Percentiles rank a stretch among this genome's conserved stretches.
phyloP scores from a whole-genome alignment of 352 stramenopile species.

The Phytophthora capsici region DNA sequence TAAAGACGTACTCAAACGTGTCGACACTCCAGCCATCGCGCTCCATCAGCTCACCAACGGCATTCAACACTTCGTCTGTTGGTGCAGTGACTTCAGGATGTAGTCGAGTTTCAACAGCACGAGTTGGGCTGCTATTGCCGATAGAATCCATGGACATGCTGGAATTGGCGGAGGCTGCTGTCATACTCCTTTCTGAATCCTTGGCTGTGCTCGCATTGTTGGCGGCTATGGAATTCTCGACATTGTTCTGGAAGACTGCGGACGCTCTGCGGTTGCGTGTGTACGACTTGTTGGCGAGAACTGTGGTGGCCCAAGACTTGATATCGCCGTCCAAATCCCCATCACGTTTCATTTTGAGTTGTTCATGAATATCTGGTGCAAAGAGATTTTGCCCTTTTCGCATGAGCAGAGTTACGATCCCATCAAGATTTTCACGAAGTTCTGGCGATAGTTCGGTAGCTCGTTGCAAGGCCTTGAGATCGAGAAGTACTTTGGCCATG shows the following conservation, averaged over 20 bases:
- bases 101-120: conserved; percentile 53
- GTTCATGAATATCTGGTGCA: conserved; percentile 81
- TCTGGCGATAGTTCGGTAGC: conserved; percentile 65
- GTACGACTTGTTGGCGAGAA: conserved; percentile 82
- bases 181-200: conserved; percentile 32
- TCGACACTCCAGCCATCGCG: conserved; percentile 80
- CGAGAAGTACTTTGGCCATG: conserved; percentile 80
- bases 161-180: conserved; percentile 19
- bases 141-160: conserved; percentile 14
- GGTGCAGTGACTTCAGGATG: conserved; percentile 68
- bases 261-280: conserved; percentile 69
- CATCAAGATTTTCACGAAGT: conserved; percentile 73
- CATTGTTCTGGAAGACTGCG: conserved; percentile 44
- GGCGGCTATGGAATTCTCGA: conserved; percentile 19
- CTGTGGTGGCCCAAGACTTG: conserved; percentile 80
- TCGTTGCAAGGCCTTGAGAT: conserved; percentile 78
- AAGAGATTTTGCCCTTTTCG: conserved; percentile 86
- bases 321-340: conserved; percentile 77
- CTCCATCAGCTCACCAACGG: conserved; percentile 75
- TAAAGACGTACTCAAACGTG: conserved; percentile 60
- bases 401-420: conserved; percentile 77
- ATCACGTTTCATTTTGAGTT: conserved; percentile 77
- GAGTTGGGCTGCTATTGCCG: conserved; percentile 18
- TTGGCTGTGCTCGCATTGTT: conserved; percentile 7
- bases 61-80: conserved; percentile 69